Evolutionary conservation across 176 grass and related monocot genomes (phyloP).

Genomic region (Hsuehochloa calcarea): DNA sequence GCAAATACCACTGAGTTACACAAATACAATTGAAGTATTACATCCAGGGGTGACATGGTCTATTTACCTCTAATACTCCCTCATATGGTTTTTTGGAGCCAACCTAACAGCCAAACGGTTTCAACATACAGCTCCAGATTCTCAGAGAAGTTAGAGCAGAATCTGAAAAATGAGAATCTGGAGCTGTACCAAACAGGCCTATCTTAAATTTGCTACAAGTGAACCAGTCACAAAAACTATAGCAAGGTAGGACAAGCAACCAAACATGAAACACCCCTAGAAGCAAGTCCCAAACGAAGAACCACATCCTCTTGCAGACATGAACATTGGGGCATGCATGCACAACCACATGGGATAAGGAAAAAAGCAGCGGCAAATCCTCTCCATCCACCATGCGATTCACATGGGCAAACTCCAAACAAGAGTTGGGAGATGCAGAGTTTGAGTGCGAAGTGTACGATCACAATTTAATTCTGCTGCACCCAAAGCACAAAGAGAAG

Average conservation of each 20-base stretch:
- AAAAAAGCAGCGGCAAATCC: not conserved
- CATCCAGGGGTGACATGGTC: too few relatives aligned
- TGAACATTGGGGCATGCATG: not conserved
- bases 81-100: too few relatives aligned
- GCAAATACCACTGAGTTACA: too few relatives aligned
- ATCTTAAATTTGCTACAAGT: not conserved
- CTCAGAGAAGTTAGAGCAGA: too few relatives aligned
- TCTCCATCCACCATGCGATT: not conserved
- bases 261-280: not conserved
- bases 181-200: too few relatives aligned
- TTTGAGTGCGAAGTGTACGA: not conserved
- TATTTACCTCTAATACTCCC: too few relatives aligned
- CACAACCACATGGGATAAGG: not conserved
- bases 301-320: not conserved
- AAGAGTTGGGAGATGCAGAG: slow-evolving; percentile 6
- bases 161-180: too few relatives aligned
- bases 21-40: too few relatives aligned
- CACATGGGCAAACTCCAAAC: not conserved
- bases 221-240: too few relatives aligned
- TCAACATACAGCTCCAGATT: too few relatives aligned
- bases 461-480: not conserved
- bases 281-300: not conserved
- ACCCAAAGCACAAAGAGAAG: not conserved
- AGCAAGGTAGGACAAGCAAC: not conserved
- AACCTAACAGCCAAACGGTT: too few relatives aligned